A percentile compares a stretch with the other conserved stretches of the same genome.
phyloP scores from a whole-genome alignment of 106 monocot species.

The Phalaenopsis aphrodite region DNA sequence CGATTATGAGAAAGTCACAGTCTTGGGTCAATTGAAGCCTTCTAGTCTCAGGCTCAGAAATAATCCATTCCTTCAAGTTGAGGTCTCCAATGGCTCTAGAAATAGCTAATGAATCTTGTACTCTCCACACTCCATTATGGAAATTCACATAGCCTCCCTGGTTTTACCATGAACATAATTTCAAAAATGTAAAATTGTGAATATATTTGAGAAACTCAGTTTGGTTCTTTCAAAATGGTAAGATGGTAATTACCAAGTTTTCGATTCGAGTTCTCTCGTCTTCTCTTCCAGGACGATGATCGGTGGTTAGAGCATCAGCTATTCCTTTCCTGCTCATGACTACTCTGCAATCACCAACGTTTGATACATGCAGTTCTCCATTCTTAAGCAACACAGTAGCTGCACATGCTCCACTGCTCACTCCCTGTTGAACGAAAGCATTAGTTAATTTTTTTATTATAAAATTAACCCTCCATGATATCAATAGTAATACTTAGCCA shows the following conservation, averaged over 20 bases:
- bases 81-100: slow-evolving; percentile 37
- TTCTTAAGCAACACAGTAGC: slow-evolving; percentile 69
- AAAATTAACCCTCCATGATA: neutral
- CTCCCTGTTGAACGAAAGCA: slow-evolving; percentile 20
- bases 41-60: slow-evolving; percentile 45
- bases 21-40: slow-evolving; percentile 21
- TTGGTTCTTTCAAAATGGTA: neutral
- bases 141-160: slow-evolving; percentile 73
- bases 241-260: slow-evolving; percentile 27
- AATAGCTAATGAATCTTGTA: slow-evolving; percentile 47
- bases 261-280: slow-evolving; percentile 55
- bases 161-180: too few relatives aligned
- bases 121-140: slow-evolving; percentile 64
- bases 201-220: too few relatives aligned
- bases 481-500: neutral
- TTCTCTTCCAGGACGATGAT: slow-evolving; percentile 42
- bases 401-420: slow-evolving; percentile 64
- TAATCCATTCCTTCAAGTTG: slow-evolving; percentile 59
- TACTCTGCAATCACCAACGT: slow-evolving; percentile 71
- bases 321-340: slow-evolving; percentile 39
- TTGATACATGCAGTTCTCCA: slow-evolving; percentile 54
- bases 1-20: slow-evolving; percentile 42
- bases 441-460: neutral
- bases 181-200: too few relatives aligned
- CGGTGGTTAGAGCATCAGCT: slow-evolving; percentile 48